A percentile compares a stretch with the other conserved stretches of the same genome.
Evolutionary conservation across 1,284 basidiomycete genomes (phyloP).

Genomic region (Pisolithus thermaeus): DNA sequence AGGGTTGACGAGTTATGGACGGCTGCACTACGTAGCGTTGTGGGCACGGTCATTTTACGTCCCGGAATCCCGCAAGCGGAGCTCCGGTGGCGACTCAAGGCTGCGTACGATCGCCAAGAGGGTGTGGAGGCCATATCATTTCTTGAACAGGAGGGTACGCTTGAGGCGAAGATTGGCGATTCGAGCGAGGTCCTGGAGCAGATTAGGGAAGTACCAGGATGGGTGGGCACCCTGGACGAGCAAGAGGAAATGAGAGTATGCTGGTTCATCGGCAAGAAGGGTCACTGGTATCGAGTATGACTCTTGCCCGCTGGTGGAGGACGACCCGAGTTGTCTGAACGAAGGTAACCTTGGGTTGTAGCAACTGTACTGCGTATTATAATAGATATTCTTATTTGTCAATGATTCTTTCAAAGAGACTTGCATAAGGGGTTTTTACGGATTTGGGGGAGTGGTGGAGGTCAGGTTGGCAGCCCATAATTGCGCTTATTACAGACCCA

Average conservation of each 20-base stretch:
- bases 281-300: conserved; percentile 51
- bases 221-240: conserved; percentile 37
- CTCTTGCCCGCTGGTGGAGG: background rate
- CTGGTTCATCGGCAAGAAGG: conserved; percentile 39
- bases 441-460: too few species aligned
- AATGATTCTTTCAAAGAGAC: too few species aligned
- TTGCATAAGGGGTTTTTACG: too few species aligned
- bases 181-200: conserved; percentile 3
- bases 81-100: conserved; percentile 59
- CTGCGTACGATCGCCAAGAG: conserved; percentile 73
- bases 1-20: conserved; percentile 63
- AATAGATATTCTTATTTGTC: too few species aligned
- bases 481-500: too few species aligned
- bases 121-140: conserved; percentile 57
- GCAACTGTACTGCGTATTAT: background rate
- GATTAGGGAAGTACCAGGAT: conserved; percentile 18
- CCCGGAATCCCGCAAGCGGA: conserved; percentile 72
- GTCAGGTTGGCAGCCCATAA: too few species aligned
- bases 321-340: background rate
- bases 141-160: conserved; percentile 45
- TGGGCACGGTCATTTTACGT: conserved; percentile 57
- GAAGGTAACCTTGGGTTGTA: background rate
- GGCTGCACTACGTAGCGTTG: conserved; percentile 60
- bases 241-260: conserved; percentile 43
- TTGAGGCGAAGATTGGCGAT: conserved; percentile 32